These are phyloP conservation scores for Talaromyces sp. DNA, from an alignment of 2,329 filamentous ascomycete genomes.

Conservation along the genomic window DNA sequence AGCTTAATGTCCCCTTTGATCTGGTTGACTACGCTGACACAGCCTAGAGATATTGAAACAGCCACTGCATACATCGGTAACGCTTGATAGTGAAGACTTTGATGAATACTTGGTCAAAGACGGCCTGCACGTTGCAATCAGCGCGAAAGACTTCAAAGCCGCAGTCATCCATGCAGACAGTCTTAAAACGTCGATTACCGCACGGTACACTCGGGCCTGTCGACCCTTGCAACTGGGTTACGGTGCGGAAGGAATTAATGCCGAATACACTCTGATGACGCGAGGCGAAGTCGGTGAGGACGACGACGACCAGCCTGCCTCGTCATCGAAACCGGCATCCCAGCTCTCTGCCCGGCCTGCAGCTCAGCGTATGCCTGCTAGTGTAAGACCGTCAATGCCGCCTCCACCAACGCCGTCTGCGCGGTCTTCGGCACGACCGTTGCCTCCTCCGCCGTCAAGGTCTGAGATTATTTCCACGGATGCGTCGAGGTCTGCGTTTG, in stretches of 20 bases:
- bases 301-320: slow-evolving; percentile 21
- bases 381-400: slow-evolving; percentile 7
- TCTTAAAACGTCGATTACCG: slow-evolving; percentile 49
- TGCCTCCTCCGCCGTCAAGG: slow-evolving; percentile 15
- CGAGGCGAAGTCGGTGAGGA: slow-evolving; percentile 48
- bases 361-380: slow-evolving; percentile 22
- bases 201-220: slow-evolving; percentile 55
- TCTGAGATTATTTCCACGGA: slow-evolving; percentile 18
- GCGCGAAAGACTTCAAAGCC: slow-evolving; percentile 61
- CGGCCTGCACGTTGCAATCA: slow-evolving; percentile 57
- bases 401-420: slow-evolving; percentile 27
- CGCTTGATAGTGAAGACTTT: slow-evolving; percentile 58
- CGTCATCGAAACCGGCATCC: slow-evolving; percentile 35
- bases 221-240: slow-evolving; percentile 59
- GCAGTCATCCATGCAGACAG: slow-evolving; percentile 59
- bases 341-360: slow-evolving; percentile 36
- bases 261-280: slow-evolving; percentile 49
- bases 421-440: slow-evolving; percentile 27
- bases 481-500: slow-evolving; percentile 27
- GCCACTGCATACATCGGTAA: slow-evolving; percentile 59
- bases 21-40: slow-evolving; percentile 4
- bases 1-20: not conserved
- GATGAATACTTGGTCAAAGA: slow-evolving; percentile 55
- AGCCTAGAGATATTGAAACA: slow-evolving; percentile 57
- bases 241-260: slow-evolving; percentile 52